Base-by-base conservation (phyloP, 169 alveolate species). In the Eimeria zaria region DNA sequence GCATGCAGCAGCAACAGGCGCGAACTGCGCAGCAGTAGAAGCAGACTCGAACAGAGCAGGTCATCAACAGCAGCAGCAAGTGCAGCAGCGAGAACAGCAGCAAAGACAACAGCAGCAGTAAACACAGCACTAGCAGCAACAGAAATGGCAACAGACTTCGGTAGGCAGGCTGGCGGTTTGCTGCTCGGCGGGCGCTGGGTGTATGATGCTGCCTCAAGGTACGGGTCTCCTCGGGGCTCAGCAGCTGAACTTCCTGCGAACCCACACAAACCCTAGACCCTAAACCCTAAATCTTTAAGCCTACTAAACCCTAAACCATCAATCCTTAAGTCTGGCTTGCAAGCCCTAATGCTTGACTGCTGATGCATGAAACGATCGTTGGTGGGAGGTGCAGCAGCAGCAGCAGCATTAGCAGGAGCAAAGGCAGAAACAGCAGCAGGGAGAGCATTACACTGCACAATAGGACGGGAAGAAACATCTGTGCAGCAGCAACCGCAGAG, bases 91-190 rank as follows among this genome's bases (percentile, higher is more conserved):
- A 44, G 58, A 16, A 9, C 84, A 39, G 55, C n/a, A 73, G 84
- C 84, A 73, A n/a, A 18, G 18, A 30, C 76, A 27, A 27, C 76
- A 27, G 76, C 76, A 64, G 33, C 76, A 64, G 36, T 30, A 64
- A 30, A 11, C 12, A 30, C 76, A 64, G 76, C 76, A 27, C 33
- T 30, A 64, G 76, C 76, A 64, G 33, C 76, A 64, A 30, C 76
- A 27, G 76, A 20, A 64, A 30, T 30, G 22, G 76, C 76, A 22
- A 30, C 39, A 64, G 58, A 73, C 84, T 73, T 36, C 84, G 20
- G 53, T 73, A 73, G 30, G 84, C 84, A 44, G 84, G 84, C 55
- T 73, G 48, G 30, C 84, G 84, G 36, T 73, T 73, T 5, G 84
- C 84, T 73, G 84, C 84, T 41, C 84, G 22, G 14, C 84, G 53